Evolutionary conservation across 1,139 yeast species (phyloP).

Genomic region (Saccharomycopsis hybrid): DNA sequence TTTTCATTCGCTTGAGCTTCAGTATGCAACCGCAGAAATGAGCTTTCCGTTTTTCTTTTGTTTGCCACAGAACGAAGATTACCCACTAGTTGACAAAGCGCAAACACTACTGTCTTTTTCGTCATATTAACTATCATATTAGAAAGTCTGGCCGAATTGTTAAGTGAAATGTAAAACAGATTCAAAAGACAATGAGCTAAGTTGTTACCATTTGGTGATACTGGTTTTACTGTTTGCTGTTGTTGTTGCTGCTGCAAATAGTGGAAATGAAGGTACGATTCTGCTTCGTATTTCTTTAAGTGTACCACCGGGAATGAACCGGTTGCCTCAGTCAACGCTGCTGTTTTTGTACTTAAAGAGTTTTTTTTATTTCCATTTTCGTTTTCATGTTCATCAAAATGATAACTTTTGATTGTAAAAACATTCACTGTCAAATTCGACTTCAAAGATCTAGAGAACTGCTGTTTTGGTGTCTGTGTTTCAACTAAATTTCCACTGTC

Average conservation of each 20-base stretch:
- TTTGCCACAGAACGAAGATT: no score
- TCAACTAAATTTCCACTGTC: no score
- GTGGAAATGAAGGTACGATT: not conserved
- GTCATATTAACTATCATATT: constrained; percentile 13
- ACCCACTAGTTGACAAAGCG: constrained; percentile 3
- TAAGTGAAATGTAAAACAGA: not conserved
- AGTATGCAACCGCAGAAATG: no score
- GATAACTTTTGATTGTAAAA: constrained; percentile 12
- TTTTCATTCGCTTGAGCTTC: no score
- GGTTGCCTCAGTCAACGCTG: not conserved
- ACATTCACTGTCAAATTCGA: not conserved
- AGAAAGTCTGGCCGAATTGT: not conserved
- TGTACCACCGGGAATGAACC: constrained; percentile 15
- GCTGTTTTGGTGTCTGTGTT: no score
- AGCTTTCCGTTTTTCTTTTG: no score
- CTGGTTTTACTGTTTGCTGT: not conserved
- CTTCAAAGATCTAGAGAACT: not conserved
- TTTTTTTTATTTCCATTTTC: not conserved
- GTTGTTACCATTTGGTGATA: not conserved
- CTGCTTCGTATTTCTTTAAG: constrained; percentile 4
- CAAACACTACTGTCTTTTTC: constrained; percentile 11
- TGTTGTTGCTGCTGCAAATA: not conserved
- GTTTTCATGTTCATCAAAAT: not conserved
- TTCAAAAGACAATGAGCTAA: constrained; percentile 1
- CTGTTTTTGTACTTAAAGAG: no score